phyloP scores from a whole-genome alignment of 352 stramenopile species.

The Pythium phragmitis region DNA sequence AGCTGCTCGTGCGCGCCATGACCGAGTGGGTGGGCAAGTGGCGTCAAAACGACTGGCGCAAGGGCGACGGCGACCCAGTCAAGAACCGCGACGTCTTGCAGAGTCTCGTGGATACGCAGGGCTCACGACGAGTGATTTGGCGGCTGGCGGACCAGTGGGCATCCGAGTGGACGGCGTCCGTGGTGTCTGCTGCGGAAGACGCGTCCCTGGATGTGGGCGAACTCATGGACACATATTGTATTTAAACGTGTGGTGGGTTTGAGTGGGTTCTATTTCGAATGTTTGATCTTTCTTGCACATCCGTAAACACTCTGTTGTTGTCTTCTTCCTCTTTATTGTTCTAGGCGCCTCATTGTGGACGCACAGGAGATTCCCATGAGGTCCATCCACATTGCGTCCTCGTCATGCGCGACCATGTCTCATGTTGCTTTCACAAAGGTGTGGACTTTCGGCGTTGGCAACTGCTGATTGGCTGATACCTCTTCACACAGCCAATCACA shows the following conservation, averaged over 20 bases:
- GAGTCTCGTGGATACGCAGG: slow-evolving; percentile 39
- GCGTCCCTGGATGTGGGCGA: slow-evolving; percentile 3
- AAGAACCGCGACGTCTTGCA: slow-evolving; percentile 67
- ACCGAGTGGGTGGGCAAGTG: slow-evolving; percentile 64
- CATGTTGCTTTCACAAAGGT: not conserved
- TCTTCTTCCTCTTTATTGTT: too few relatives aligned
- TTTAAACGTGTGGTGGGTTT: not conserved
- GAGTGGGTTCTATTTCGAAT: not conserved
- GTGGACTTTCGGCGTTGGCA: slow-evolving; percentile 22
- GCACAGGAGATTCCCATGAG: not conserved
- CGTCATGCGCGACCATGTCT: not conserved
- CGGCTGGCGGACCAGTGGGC: slow-evolving; percentile 27
- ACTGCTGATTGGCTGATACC: slow-evolving; percentile 13
- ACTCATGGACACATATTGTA: not conserved
- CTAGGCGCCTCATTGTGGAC: not conserved
- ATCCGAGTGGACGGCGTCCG: slow-evolving; percentile 17
- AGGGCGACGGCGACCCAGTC: slow-evolving; percentile 41
- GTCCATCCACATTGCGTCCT: not conserved
- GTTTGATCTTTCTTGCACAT: not conserved
- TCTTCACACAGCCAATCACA: slow-evolving; percentile 23
- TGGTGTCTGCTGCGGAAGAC: slow-evolving; percentile 16
- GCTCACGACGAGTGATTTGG: slow-evolving; percentile 50
- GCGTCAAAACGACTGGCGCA: slow-evolving; percentile 52
- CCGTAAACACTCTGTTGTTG: too few relatives aligned
- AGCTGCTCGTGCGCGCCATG: slow-evolving; percentile 72